Conservation (phyloP, 495 filamentous ascomycete species). For the Xylaria palmicola region DNA sequence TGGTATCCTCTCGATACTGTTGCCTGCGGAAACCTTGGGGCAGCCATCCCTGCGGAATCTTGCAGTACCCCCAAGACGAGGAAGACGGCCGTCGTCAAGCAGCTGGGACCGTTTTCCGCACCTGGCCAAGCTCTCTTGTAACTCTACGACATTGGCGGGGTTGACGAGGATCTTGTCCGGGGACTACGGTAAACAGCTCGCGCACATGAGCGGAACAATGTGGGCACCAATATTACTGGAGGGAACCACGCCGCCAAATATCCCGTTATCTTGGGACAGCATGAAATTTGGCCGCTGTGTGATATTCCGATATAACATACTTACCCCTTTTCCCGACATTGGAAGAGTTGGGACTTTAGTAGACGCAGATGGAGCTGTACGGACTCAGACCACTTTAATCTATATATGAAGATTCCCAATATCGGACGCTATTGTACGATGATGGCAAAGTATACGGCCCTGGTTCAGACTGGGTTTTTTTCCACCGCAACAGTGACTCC, state of each 20-base stretch:
- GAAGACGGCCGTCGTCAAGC: slow-evolving; percentile 55
- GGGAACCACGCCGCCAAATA: background rate
- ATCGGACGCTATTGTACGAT: no score
- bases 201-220: slow-evolving; percentile 46
- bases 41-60: slow-evolving; percentile 50
- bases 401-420: no score
- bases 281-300: no score
- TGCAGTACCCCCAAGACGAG: slow-evolving; percentile 55
- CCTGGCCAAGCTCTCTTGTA: slow-evolving; percentile 49
- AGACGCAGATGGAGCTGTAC: no score
- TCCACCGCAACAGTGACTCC: no score
- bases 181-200: slow-evolving; percentile 56
- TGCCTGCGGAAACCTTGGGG: slow-evolving; percentile 46
- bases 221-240: slow-evolving; percentile 14
- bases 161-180: slow-evolving; percentile 59
- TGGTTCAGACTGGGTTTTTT: no score
- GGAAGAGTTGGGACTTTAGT: no score
- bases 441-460: no score
- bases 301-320: no score
- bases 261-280: no score
- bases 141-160: slow-evolving; percentile 60
- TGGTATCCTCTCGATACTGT: slow-evolving; percentile 58
- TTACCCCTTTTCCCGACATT: no score
- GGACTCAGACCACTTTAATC: no score
- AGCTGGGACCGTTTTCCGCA: slow-evolving; percentile 55